phyloP scores from a whole-genome alignment of 805 yeast genomes.

The Spathaspora arborariae region DNA sequence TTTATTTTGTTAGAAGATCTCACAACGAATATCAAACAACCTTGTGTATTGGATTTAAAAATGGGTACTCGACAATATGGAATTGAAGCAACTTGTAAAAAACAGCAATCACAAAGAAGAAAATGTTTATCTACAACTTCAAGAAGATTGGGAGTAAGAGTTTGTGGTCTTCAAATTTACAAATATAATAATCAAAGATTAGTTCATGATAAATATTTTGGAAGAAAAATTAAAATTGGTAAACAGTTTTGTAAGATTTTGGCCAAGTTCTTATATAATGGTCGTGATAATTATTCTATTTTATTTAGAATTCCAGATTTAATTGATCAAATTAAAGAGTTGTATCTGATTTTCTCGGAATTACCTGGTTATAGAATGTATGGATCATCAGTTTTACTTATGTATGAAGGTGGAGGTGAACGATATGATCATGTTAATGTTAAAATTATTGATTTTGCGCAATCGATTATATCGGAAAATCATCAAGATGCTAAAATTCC shows the following conservation, averaged over 20 bases:
- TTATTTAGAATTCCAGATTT: slow-evolving; percentile 64
- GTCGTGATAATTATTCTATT: slow-evolving; percentile 54
- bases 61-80: slow-evolving; percentile 99
- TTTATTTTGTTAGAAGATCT: slow-evolving; percentile 88
- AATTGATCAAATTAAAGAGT: slow-evolving; percentile 54
- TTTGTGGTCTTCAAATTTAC: slow-evolving; percentile 87
- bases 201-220: slow-evolving; percentile 87
- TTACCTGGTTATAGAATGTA: slow-evolving; percentile 81
- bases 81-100: slow-evolving; percentile 74
- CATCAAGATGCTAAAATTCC: slow-evolving; percentile 48
- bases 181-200: slow-evolving; percentile 7
- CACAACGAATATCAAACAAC: slow-evolving; percentile 74
- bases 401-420: slow-evolving; percentile 67
- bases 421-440: slow-evolving; percentile 33
- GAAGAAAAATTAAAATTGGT: slow-evolving; percentile 71
- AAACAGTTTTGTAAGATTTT: slow-evolving; percentile 72
- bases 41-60: slow-evolving; percentile 91
- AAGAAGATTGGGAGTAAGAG: slow-evolving; percentile 77
- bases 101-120: slow-evolving; percentile 71
- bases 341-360: slow-evolving; percentile 50
- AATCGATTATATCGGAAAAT: slow-evolving; percentile 67
- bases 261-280: slow-evolving; percentile 78
- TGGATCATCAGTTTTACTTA: slow-evolving; percentile 83
- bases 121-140: slow-evolving; percentile 85
- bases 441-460: slow-evolving; percentile 94